Base-by-base conservation (phyloP, 2,329 filamentous ascomycete genomes). In the Trichoderma endophyticum region DNA sequence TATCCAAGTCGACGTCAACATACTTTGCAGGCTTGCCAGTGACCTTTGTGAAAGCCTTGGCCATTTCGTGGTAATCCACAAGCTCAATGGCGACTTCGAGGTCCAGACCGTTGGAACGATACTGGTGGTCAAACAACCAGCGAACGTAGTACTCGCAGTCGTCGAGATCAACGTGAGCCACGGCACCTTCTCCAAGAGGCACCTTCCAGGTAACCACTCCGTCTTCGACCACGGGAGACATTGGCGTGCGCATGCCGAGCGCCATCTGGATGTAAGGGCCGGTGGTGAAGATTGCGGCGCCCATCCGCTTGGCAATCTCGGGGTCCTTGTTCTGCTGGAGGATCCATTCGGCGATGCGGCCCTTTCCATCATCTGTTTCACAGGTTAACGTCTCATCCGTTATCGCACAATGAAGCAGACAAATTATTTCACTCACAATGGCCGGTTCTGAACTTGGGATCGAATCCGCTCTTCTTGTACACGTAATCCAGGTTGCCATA, bases 401-500 rank as follows among this genome's bases (percentile, higher is more conserved):
- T 18, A 39, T 39, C 36, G 15, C 3, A 3, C 36, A 39, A 39
- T 18, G 1, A 8, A 18, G 36, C 36, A 39, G 36, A 39, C 14
- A 39, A 39, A 39, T 39, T 39, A 39, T 39, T 39, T 39, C 15
- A 39, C 36, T 39, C 0, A 39, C 36, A 86, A 77, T 88, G 86
- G 1, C 86, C 86, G 1, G 77, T 77, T 12, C 84, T 81, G 73
- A 83, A 84, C 64, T 82, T 80, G 0, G 83, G 80, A 56, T 85
- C 79, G 72, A 84, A 88, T 0, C 82, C 83, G 51, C 80, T 78
- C 75, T 85, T 84, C 79, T 87, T 86, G 71, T 83, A 82, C 1
- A 75, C 80, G 72, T 84, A 87, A 74, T 88, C 86, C 11, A 88
- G 79, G 69, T 84, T 85, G 1, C 84, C 85, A 73, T 84, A 87